Conservation (phyloP, 202 grass and related monocot genomes). For the Cymbopogon flexuosus region DNA sequence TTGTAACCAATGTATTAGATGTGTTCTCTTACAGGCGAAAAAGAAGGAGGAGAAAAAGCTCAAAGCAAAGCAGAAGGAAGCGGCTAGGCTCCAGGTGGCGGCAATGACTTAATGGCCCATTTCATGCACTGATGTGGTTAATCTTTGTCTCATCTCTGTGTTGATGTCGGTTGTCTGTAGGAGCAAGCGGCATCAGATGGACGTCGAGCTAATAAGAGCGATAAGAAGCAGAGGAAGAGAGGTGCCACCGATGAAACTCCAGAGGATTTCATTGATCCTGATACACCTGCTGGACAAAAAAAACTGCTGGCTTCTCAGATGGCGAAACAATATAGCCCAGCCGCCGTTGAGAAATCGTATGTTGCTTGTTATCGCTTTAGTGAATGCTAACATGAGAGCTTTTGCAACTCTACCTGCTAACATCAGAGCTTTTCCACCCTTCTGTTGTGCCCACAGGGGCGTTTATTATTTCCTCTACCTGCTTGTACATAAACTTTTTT, state of each 20-base stretch:
- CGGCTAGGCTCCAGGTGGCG: conserved; percentile 62
- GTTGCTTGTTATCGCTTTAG: not conserved
- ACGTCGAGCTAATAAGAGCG: conserved; percentile 54
- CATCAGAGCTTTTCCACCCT: not conserved
- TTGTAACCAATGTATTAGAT: not conserved
- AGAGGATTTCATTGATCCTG: conserved; percentile 77
- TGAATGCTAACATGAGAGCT: not conserved
- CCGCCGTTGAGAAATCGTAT: conserved; percentile 40
- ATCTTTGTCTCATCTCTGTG: not conserved
- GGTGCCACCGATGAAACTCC: conserved; percentile 58
- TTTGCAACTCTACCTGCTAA: not conserved
- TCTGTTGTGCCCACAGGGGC: no score
- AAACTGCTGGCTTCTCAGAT: conserved; percentile 67
- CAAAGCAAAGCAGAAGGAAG: conserved; percentile 79
- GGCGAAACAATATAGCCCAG: conserved; percentile 82
- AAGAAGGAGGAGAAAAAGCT: conserved; percentile 86
- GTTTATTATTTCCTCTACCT: not conserved
- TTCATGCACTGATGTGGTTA: not conserved
- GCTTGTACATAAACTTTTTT: no score
- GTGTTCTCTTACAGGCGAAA: conserved; percentile 48
- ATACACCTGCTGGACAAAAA: conserved; percentile 59
- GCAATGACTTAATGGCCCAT: not conserved
- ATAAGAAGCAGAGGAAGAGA: conserved; percentile 68
- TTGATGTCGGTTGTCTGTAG: conserved; percentile 32
- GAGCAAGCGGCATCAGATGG: conserved; percentile 44